Percentiles rank a stretch among this genome's conserved stretches.
phyloP scores from a whole-genome alignment of 164 flowering plant species.

The Taxillus chinensis region DNA sequence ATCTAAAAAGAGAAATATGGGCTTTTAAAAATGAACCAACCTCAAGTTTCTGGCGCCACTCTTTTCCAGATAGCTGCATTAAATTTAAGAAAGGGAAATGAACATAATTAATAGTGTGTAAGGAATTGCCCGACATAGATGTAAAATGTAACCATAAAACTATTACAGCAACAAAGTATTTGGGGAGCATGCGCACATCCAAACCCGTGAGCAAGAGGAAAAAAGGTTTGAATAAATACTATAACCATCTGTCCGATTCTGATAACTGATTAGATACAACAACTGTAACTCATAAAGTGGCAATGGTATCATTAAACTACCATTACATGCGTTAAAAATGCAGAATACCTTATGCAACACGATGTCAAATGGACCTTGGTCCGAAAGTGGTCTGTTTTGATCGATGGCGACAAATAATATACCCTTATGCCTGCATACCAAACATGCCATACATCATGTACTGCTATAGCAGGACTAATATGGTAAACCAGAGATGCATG shows the following conservation, averaged over 20 bases:
- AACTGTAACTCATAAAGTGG: no score
- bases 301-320: no score
- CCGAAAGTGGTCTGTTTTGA: conserved; percentile 52
- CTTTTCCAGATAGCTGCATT: conserved; percentile 50
- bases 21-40: conserved; percentile 31
- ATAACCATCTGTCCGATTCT: no score
- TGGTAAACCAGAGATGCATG: no score
- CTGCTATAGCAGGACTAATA: background rate
- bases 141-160: background rate
- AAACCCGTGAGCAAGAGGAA: no score
- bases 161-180: no score
- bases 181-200: no score
- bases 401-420: conserved; percentile 76
- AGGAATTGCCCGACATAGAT: background rate
- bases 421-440: conserved; percentile 61
- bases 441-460: background rate
- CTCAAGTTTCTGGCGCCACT: conserved; percentile 85
- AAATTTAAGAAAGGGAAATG: conserved; percentile 1
- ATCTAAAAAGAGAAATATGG: background rate
- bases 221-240: no score
- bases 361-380: conserved; percentile 91
- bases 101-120: no score
- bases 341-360: conserved; percentile 70
- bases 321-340: background rate
- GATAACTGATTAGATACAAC: no score